Evolutionary conservation across 257 asterid genomes (phyloP).

Genomic region (Scutellaria barbata): DNA sequence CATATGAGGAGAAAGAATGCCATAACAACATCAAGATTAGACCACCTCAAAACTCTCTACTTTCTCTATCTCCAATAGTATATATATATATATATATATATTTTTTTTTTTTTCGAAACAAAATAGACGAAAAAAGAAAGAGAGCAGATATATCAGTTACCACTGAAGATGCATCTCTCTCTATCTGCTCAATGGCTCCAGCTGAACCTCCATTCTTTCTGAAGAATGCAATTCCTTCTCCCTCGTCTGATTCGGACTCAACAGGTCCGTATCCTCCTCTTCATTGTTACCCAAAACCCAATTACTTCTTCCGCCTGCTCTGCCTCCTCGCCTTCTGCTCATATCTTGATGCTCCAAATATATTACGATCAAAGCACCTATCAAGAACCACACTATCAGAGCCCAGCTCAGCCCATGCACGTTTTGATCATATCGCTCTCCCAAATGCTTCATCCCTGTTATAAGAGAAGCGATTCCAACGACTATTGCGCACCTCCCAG

Average conservation of each 20-base stretch:
- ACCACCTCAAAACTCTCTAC: constrained; percentile 26
- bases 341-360: constrained; percentile 79
- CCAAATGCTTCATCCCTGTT: constrained; percentile 90
- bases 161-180: constrained; percentile 10
- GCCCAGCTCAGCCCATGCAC: constrained; percentile 84
- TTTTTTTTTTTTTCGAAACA: constrained; percentile 38
- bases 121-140: constrained; percentile 12
- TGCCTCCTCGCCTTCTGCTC: constrained; percentile 53
- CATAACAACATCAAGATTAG: constrained; percentile 21
- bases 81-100: constrained; percentile 32
- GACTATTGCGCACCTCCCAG: constrained; percentile 76
- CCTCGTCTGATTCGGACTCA: constrained; percentile 49
- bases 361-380: constrained; percentile 57
- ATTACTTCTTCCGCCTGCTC: constrained; percentile 62
- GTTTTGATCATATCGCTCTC: constrained; percentile 82
- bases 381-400: constrained; percentile 76
- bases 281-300: constrained; percentile 90
- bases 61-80: constrained; percentile 33
- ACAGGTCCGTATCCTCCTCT: constrained; percentile 73
- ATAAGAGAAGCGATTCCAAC: constrained; percentile 81
- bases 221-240: constrained; percentile 60
- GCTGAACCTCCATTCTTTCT: constrained; percentile 87
- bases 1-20: constrained; percentile 32
- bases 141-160: constrained; percentile 13
- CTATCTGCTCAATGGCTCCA: constrained; percentile 81